Percentiles rank a stretch among this genome's conserved stretches.
phyloP scores from a whole-genome alignment of 306 rosid species.

The Dalbergia cultrata region DNA sequence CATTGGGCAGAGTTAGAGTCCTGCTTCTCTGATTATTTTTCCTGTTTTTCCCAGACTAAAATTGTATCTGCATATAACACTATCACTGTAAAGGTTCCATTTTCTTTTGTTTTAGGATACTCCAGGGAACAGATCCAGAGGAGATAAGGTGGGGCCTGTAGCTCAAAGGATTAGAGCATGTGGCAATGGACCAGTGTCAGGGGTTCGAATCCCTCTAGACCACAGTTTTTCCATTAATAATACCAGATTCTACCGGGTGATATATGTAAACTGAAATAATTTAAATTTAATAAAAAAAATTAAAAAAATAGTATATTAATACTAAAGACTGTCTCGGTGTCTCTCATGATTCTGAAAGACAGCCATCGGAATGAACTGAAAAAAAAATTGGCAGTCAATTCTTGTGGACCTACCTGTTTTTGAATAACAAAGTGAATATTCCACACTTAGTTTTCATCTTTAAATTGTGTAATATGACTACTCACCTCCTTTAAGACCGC shows the following conservation, averaged over 20 bases:
- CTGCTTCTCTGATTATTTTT: too few species aligned
- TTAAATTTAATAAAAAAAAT: slow-evolving; percentile 1
- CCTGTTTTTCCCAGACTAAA: too few species aligned
- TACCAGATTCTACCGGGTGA: neutral
- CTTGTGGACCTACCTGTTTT: slow-evolving; percentile 22
- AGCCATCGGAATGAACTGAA: slow-evolving; percentile 5
- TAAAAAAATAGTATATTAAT: slow-evolving; percentile 2
- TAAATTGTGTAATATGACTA: slow-evolving; percentile 37
- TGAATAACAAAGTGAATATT: slow-evolving; percentile 20
- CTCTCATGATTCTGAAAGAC: slow-evolving; percentile 22
- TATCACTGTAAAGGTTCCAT: too few species aligned
- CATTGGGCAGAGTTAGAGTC: too few species aligned
- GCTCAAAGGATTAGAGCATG: too few species aligned
- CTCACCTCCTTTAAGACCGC: slow-evolving; percentile 97
- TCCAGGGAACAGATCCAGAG: too few species aligned
- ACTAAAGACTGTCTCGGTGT: neutral
- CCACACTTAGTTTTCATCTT: slow-evolving; percentile 22
- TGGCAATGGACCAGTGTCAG: too few species aligned
- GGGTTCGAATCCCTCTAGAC: neutral
- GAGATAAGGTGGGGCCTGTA: too few species aligned
- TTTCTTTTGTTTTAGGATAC: too few species aligned
- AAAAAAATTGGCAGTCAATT: slow-evolving; percentile 29
- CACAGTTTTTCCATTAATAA: neutral
- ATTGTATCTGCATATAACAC: too few species aligned
- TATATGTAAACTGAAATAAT: neutral